Base-by-base conservation (phyloP, 208 protist genomes). In the Acanthamoeba triangularis region DNA sequence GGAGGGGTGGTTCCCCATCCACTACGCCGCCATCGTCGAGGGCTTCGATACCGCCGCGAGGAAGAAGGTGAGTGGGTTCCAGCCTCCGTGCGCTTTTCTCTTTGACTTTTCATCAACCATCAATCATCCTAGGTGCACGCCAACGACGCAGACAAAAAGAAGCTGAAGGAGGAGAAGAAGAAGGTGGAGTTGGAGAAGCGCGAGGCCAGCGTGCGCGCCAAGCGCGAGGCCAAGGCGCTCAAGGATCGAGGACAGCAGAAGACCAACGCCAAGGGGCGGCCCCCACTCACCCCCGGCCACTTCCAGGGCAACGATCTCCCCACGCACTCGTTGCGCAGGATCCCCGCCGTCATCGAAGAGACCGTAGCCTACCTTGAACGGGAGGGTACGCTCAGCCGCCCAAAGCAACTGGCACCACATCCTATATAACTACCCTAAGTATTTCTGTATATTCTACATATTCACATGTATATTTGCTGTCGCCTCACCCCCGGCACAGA, bases 1-100 rank as follows among this genome's bases (percentile, higher is more conserved):
- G 35, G 85, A 91, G 54, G 85, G 85, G 11, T 91, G 85, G 85
- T 91, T 91, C 56, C 85, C 85, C 7, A 85, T 85, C 76, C 61
- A 91, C 85, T 69, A 72, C 33, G 49, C 49, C 2, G 85, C 59
- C 35, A 63, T 91, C 33, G 56, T 52, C 11, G 85, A 91, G 23
- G 85, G 56, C 11, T 8, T 25, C 20, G 59, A 91, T 16, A 54
- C 85, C 23, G 54, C n/a, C 16, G 44, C 37, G 0, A 63, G 85
- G 13, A 91, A 91, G 56, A 91, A 69, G 85, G 85, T 87, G 33
- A 3, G n/a, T 23, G 25, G 6, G n/a, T 8, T 13, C 37, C 72
- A 80, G n/a, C n/a, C n/a, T n/a, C n/a, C n/a, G n/a, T n/a, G n/a
- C n/a, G n/a, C n/a, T n/a, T n/a, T n/a, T n/a, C n/a, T n/a, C n/a